phyloP scores from a whole-genome alignment of 192 early-diverging fungal genomes.

The Podila minutissima region DNA sequence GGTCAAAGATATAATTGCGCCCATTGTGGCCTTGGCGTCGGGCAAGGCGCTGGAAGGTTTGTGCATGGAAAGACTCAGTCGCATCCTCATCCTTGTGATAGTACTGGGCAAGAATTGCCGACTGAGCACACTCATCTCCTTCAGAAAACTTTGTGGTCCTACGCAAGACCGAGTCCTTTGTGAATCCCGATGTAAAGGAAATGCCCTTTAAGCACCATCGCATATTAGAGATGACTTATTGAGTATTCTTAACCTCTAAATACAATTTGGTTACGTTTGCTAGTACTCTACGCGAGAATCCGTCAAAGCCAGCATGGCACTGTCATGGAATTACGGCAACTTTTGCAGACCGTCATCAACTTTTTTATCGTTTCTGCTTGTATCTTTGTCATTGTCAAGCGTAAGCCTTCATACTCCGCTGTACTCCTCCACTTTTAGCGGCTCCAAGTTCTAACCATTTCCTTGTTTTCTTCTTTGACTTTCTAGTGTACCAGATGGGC shows the following conservation, averaged over 20 bases:
- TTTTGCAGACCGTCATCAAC: constrained; percentile 74
- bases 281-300: constrained; percentile 38
- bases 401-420: not conserved
- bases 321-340: constrained; percentile 67
- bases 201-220: not conserved
- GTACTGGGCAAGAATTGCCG: too few species aligned
- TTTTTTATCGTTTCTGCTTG: constrained; percentile 68
- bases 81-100: too few species aligned
- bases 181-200: constrained; percentile 21
- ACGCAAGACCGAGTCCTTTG: constrained; percentile 9
- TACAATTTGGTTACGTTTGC: not conserved
- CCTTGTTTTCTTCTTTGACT: not conserved
- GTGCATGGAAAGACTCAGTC: too few species aligned
- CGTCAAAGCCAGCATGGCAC: constrained; percentile 56
- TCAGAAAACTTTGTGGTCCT: constrained; percentile 39
- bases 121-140: too few species aligned
- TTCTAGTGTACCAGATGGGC: constrained; percentile 39
- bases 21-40: constrained; percentile 64
- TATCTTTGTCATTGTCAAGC: constrained; percentile 71
- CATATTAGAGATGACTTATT: too few species aligned
- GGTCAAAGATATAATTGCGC: constrained; percentile 64
- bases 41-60: constrained; percentile 49
- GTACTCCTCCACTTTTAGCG: too few species aligned
- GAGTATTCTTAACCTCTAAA: too few species aligned
- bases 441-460: too few species aligned